Base-by-base conservation (phyloP, 164 flowering plant species). In the Paratinospora sagittata region DNA sequence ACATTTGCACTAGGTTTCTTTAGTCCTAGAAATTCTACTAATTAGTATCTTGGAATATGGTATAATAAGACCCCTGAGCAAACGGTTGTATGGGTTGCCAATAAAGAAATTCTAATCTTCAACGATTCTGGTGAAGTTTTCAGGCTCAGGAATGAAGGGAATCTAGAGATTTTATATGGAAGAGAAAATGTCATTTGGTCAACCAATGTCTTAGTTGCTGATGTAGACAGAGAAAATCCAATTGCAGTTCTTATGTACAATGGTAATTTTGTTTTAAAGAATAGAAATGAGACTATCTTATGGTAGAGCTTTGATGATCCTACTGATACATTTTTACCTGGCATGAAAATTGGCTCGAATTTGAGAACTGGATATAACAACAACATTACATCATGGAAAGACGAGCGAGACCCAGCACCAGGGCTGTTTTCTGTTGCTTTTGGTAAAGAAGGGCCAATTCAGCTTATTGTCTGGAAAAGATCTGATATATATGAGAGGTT, bases 1-100 rank as follows among this genome's bases (percentile, higher is more conserved):
- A 21, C 8, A n/a, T 72, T 64, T 33, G 68, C 65, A 61, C 41
- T 72, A 8, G 74, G 74, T 4, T 72, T 72, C 41, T 72, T 72
- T 45, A 64, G 60, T 3, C 49, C 57, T 6, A 37, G 66, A 14
- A 58, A 58, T 2, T 26, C 55, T 63, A 26, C 8, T 6, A 47
- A 65, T 11, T 3, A 19, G 24, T 72, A 72, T 4, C 4, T 72
- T 0, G 74, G 74, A 0, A 47, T 72, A 27, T 71, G 73, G 73
- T 71, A 71, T 24, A 63, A 19, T 1, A 71, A n/a, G 24, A 26
- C 19, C 68, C 10, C 21, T 2, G 33, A 9, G n/a, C 41, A 45
- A 19, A 33, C 63, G 1, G 36, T 63, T 63, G 41, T 63, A 16
- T 63, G 66, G 66, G 66, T 63, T 27, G 36, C 37, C 9, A 63